phyloP scores from a whole-genome alignment of 2,329 filamentous ascomycete species.

The Aspergillus hiratsukae region DNA sequence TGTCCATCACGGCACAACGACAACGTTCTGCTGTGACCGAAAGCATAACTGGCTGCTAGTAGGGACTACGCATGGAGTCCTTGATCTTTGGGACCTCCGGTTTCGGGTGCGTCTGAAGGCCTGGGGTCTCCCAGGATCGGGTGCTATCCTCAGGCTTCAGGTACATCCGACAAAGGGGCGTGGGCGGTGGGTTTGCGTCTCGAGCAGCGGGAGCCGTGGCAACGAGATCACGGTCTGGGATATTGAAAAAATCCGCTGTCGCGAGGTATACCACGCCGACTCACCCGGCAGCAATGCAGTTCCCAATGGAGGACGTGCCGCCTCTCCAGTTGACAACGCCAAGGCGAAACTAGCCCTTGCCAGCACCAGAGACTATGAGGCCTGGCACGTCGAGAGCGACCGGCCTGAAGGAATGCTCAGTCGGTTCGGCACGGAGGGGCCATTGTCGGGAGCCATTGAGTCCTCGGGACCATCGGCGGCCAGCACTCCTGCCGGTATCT shows the following conservation, averaged over 20 bases:
- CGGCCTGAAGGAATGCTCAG: constrained; percentile 79
- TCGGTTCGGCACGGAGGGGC: constrained; percentile 62
- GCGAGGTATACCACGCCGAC: constrained; percentile 75
- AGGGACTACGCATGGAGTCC: constrained; percentile 85
- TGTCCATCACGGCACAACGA: constrained; percentile 84
- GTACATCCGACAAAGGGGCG: constrained; percentile 75
- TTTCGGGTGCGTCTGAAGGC: constrained; percentile 83
- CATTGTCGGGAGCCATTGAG: constrained; percentile 55
- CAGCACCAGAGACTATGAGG: constrained; percentile 62
- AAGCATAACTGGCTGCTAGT: constrained; percentile 86
- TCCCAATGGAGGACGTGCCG: constrained; percentile 40
- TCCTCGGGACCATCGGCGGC: constrained; percentile 13
- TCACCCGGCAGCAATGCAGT: constrained; percentile 17
- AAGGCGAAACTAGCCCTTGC: constrained; percentile 16
- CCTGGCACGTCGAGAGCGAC: constrained; percentile 88
- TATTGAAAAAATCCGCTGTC: constrained; percentile 80
- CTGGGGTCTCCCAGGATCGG: constrained; percentile 80
- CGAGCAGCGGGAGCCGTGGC: constrained; percentile 78
- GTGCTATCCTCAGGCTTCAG: constrained; percentile 72
- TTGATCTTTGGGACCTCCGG: constrained; percentile 95
- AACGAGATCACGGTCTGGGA: constrained; percentile 91
- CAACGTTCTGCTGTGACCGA: constrained; percentile 82
- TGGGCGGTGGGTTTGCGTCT: constrained; percentile 80
- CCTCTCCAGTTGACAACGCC: constrained; percentile 44
- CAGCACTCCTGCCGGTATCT: constrained; percentile 50